Base-by-base conservation (phyloP, 192 early-diverging fungal genomes). In the Coemansia sp. region DNA sequence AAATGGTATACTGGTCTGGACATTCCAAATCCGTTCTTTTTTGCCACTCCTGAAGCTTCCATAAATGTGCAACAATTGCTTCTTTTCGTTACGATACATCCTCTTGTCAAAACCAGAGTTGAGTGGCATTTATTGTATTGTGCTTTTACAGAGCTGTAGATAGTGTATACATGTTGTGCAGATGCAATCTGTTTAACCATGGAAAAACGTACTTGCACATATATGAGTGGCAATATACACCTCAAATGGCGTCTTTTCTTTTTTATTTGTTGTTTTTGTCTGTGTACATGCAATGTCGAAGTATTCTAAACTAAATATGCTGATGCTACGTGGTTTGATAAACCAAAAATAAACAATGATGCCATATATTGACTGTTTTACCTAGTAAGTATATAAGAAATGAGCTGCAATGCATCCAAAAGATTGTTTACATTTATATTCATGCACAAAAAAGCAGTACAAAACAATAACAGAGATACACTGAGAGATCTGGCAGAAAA, bases 401-500 rank as follows among this genome's bases (percentile, higher is more conserved):
- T 26, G 21, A 54, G 19, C 51, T 54, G 51, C 51, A 54, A 22
- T 54, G 51, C 51, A 54, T 54, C 51, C 26, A 13, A 54, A 26
- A 54, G 51, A 54, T 54, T 54, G 51, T 54, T 54, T 54, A 54
- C 51, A 54, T 54, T 54, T 26, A 12, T 8, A 54, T 54, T 26
- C 51, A 54, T 54, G 51, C 51, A 10, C 8, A 8, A 26, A 6
- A 26, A 54, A 26, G 51, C 51, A 54, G 51, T 3, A 1, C 26
- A 26, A 26, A 26, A 26, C 26, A 26, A 26, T 26, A 26, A 26
- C 26, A 26, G 3, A 26, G 26, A 26, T 26, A 26, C 26, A 26
- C 26, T 26, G 26, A 26, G 26, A 26, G 26, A 26, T 26, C 26
- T 26, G 4, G 1, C 15, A 49, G 18, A n/a, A n/a, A n/a, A n/a